phyloP scores from a whole-genome alignment of 202 grass and related monocot genomes.

The Zoysia matrella region DNA sequence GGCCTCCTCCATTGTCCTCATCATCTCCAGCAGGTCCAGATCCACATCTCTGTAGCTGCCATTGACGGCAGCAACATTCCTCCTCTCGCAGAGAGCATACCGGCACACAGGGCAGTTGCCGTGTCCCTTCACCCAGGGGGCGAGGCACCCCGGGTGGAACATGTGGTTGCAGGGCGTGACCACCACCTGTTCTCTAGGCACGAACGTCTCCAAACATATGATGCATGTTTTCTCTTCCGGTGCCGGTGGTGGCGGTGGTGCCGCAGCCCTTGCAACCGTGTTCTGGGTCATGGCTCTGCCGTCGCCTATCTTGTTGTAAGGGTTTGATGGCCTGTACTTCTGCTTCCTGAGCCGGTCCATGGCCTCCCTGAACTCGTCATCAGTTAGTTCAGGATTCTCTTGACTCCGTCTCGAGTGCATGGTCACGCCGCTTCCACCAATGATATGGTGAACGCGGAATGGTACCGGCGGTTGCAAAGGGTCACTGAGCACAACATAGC shows the following conservation, averaged over 20 bases:
- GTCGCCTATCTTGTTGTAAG: background rate
- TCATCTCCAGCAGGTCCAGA: slow-evolving; percentile 52
- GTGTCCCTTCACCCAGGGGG: slow-evolving; percentile 63
- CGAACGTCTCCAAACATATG: slow-evolving; percentile 69
- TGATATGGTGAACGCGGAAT: slow-evolving; percentile 34
- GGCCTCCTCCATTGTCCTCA: slow-evolving; percentile 71
- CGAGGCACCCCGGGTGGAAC: slow-evolving; percentile 64
- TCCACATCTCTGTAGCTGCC: slow-evolving; percentile 16
- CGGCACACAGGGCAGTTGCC: slow-evolving; percentile 69
- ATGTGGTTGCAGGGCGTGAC: slow-evolving; percentile 74
- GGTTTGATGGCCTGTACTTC: slow-evolving; percentile 44
- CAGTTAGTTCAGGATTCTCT: slow-evolving; percentile 45
- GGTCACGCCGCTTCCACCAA: background rate
- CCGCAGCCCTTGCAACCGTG: slow-evolving; percentile 25
- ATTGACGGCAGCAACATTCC: background rate
- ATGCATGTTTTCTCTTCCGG: slow-evolving; percentile 52
- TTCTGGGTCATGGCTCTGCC: slow-evolving; percentile 25
- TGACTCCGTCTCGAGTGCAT: background rate
- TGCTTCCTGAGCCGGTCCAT: slow-evolving; percentile 65
- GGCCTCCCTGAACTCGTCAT: slow-evolving; percentile 57
- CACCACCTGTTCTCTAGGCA: slow-evolving; percentile 55
- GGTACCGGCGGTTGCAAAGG: slow-evolving; percentile 45
- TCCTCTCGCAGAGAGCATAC: slow-evolving; percentile 45
- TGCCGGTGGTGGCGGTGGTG: background rate
- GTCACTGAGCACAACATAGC: slow-evolving; percentile 31